Base-by-base conservation (phyloP, 2,329 filamentous ascomycete species). In the Dothideomycetes sp. region DNA sequence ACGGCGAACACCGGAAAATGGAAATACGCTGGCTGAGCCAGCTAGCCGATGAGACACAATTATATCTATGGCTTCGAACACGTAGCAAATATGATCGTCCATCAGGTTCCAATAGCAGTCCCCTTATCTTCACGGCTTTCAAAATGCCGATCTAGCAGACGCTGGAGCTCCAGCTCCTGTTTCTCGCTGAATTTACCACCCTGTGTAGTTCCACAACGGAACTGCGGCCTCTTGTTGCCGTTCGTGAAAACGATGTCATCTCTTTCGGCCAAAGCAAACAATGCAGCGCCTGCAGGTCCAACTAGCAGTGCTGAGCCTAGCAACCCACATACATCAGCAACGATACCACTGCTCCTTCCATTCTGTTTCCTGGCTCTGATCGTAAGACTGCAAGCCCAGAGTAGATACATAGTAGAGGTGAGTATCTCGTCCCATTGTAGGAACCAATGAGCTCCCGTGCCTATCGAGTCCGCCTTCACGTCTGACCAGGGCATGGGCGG, bases 381-480 rank as follows among this genome's bases (percentile, higher is more conserved):
- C 3, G 17, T 31, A 2, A 34, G 27, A 15, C 31, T 32, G 19
- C 31, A 41, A 16, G 39, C 30, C 39, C 39, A 41, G 12, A 34
- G 27, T 5, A 37, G 16, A 12, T 36, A 41, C 2, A 30, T 33
- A 19, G 19, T 19, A 12, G 36, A 41, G 29, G 36, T 41, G 19
- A 41, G 18, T 19, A 31, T 27, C 34, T 36, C 36, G 19, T 41
- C 39, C 39, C 39, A 41, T 19, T 41, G 39, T 12, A 41, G 34
- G n/a, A 41, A 41, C 34, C 39, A 41, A 18, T 41, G 39, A 5
- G 39, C 39, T n/a, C 39, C 39, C 19, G 31, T n/a, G 2, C 34
- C 39, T 4, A 41, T 29, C 12, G 34, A 17, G 8, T n/a, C 22
- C 9, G 34, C 39, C 19, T 36, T 19, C 4, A 14, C 16, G 4